These are phyloP conservation scores for Dalbergia cultrata DNA, from an alignment of 306 rosid species.

Conservation along the genomic window DNA sequence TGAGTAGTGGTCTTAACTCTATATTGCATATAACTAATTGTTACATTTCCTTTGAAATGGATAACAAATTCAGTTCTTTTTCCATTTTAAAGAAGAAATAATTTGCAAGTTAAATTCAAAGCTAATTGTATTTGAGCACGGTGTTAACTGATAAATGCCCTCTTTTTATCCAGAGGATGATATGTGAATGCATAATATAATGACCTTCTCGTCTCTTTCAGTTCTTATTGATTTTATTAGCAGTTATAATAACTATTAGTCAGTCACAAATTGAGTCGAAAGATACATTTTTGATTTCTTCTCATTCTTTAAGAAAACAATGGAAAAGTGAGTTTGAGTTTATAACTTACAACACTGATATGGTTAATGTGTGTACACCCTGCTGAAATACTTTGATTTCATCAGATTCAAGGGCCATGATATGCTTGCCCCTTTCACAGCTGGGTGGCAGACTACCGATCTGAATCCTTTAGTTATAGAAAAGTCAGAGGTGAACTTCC, in stretches of 20 bases:
- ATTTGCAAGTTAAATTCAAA: constrained; percentile 3
- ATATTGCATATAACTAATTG: constrained; percentile 39
- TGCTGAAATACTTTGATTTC: constrained; percentile 43
- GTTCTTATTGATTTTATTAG: constrained; percentile 6
- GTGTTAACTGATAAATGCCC: constrained; percentile 29
- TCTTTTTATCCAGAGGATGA: constrained; percentile 29
- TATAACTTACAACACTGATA: not conserved
- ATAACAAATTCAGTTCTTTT: constrained; percentile 5
- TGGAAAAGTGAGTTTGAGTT: constrained; percentile 7
- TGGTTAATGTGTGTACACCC: constrained; percentile 18
- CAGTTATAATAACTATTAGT: constrained; percentile 10
- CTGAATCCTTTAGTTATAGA: constrained; percentile 79
- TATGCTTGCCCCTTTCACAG: constrained; percentile 99
- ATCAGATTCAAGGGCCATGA: constrained; percentile 82
- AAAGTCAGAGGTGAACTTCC: constrained; percentile 74
- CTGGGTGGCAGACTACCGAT: constrained; percentile 81
- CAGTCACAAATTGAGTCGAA: constrained; percentile 13
- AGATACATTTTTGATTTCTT: not conserved
- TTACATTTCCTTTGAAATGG: constrained; percentile 13
- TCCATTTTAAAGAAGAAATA: not conserved
- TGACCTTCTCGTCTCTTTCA: constrained; percentile 10
- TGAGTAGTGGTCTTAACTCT: constrained; percentile 5
- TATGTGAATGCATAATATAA: constrained; percentile 34
- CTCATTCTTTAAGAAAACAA: not conserved
- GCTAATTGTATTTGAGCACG: not conserved